Evolutionary conservation across 108 stramenopile genomes (phyloP), one percentile per base, ranked within the genome.

Genomic region (Aureococcus anophagefferens): DNA sequence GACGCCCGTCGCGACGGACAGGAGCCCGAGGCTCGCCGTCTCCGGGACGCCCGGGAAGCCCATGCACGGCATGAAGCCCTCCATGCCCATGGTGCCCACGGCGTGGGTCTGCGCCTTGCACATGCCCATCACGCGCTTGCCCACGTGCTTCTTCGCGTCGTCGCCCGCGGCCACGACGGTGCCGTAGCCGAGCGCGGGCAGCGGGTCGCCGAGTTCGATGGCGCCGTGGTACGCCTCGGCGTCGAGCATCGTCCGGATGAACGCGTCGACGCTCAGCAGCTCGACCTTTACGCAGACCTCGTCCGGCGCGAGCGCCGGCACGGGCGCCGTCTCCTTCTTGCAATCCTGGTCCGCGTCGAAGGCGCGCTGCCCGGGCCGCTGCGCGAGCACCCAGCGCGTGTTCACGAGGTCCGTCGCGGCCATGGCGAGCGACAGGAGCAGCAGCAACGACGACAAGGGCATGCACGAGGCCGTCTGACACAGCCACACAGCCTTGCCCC

Each of bases 161-260:
- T 64, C 44, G 30, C 77, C 80, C 7, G 78, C 71, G 9, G 32
- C 4, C 16, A 81, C 59, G n/a, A 81, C 75, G 17, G 63, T 79
- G 0, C 83, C 83, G 65, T 80, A 78, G 9, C 83, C 83, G 0
- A 78, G 13, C 0, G 83, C 83, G 16, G 80, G 76, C 1, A 84
- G 63, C 7, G 80, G 65, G 7, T 44, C 34, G 33, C 74, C 80
- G 5, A 81, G 4, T 14, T 63, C 33, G 21, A 80, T n/a, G 28
- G 35, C 37, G 0, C 80, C 80, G 76, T 81, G 80, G 59, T 75
- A 79, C 67, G 83, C 80, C 16, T 75, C 62, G 46, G 68, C 75
- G 34, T 84, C 83, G 35, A 81, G 35, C 68, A 79, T 76, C 33
- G 80, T 84, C 15, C 83, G 72, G n/a, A 84, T 30, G 72, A 84